Percentiles rank a stretch among this genome's conserved stretches.
These are phyloP conservation scores for Amanita inopinata DNA, from an alignment of 768 basidiomycete genomes.

Conservation along the genomic window DNA sequence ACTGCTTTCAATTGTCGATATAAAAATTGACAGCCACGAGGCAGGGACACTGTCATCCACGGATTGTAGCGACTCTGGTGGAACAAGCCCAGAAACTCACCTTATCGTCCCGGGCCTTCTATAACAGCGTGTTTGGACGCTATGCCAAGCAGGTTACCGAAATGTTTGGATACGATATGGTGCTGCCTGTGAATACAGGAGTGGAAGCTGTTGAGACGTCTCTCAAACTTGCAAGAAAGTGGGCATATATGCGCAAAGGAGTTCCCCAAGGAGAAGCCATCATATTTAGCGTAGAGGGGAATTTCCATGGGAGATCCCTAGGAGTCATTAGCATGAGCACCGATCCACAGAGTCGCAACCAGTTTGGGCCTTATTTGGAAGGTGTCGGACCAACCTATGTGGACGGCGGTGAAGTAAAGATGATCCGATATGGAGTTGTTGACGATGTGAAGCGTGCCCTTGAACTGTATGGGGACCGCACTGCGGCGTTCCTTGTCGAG, in stretches of 20 bases:
- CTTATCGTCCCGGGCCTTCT: conserved; percentile 92
- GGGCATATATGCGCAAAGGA: conserved; percentile 88
- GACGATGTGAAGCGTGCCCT: conserved; percentile 79
- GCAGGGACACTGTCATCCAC: conserved; percentile 86
- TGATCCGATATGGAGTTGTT: conserved; percentile 77
- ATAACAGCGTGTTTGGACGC: conserved; percentile 84
- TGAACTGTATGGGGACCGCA: conserved; percentile 67
- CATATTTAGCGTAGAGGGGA: conserved; percentile 77
- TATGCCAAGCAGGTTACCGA: conserved; percentile 80
- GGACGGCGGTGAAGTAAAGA: conserved; percentile 39
- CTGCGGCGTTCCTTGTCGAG: conserved; percentile 92
- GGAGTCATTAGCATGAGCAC: conserved; percentile 85
- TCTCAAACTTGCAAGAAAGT: conserved; percentile 93
- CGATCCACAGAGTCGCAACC: conserved; percentile 78
- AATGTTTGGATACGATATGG: conserved; percentile 90
- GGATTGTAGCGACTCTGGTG: conserved; percentile 71
- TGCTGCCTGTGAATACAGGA: conserved; percentile 98
- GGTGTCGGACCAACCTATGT: conserved; percentile 74
- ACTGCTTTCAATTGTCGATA: conserved; percentile 5
- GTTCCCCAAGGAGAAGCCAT: conserved; percentile 77
- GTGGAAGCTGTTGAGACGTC: conserved; percentile 97
- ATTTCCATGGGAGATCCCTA: conserved; percentile 93
- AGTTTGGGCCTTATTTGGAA: conserved; percentile 87
- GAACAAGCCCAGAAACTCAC: conserved; percentile 87
- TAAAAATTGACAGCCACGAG: conserved; percentile 5